Conservation (phyloP, 1,284 basidiomycete species). For the Trametes versicolor region DNA sequence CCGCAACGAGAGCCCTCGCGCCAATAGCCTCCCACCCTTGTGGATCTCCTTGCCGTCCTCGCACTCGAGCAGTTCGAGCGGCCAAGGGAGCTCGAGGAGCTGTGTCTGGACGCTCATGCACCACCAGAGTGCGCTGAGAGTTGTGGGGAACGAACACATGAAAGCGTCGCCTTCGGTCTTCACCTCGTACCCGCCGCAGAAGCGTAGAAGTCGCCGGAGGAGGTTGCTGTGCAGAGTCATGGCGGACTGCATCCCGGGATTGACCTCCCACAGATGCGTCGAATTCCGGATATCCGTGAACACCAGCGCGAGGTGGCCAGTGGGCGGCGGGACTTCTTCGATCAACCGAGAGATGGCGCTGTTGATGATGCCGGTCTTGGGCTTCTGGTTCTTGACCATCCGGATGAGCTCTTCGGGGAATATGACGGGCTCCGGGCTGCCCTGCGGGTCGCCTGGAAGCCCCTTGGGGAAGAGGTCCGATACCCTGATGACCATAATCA, state of each 20-base stretch:
- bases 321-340: constrained; percentile 88
- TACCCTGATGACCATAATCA: constrained; percentile 98
- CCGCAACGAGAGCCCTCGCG: constrained; percentile 92
- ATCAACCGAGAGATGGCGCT: constrained; percentile 70
- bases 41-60: constrained; percentile 89
- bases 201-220: constrained; percentile 86
- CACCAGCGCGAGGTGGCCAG: constrained; percentile 91
- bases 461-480: constrained; percentile 77
- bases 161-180: constrained; percentile 99
- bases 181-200: constrained; percentile 98
- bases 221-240: constrained; percentile 94
- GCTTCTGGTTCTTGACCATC: constrained; percentile 42
- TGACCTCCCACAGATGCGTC: constrained; percentile 97
- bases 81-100: constrained; percentile 91
- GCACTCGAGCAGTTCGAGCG: constrained; percentile 92
- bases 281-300: constrained; percentile 99
- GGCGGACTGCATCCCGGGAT: constrained; percentile 95
- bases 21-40: constrained; percentile 74
- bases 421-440: constrained; percentile 54
- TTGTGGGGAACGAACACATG: constrained; percentile 97
- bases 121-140: constrained; percentile 92
- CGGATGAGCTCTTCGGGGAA: constrained; percentile 51
- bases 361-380: constrained; percentile 62
- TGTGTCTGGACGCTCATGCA: constrained; percentile 90
- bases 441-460: constrained; percentile 54